A percentile compares a stretch with the other conserved stretches of the same genome.
Evolutionary conservation across 768 basidiomycete species (phyloP).

Genomic region (Porpolomopsis calyptriformis): DNA sequence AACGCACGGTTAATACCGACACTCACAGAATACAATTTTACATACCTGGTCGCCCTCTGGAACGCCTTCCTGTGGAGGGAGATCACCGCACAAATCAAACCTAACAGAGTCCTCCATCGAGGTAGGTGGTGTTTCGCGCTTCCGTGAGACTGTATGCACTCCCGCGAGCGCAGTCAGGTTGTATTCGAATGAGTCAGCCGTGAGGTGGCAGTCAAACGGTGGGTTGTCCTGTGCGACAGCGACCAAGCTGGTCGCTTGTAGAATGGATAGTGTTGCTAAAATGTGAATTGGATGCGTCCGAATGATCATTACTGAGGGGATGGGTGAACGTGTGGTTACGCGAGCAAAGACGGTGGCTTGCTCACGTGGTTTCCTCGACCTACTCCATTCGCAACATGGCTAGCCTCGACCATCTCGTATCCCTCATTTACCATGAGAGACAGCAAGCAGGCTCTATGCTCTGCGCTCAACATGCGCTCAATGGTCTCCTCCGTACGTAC

Average conservation of each 20-base stretch:
- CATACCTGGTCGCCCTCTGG: slow-evolving; percentile 59
- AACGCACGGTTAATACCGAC: too few species aligned
- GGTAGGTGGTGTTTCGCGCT: slow-evolving; percentile 55
- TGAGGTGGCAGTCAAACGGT: slow-evolving; percentile 45
- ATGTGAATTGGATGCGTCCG: background rate
- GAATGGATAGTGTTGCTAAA: background rate
- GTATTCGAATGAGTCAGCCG: slow-evolving; percentile 35
- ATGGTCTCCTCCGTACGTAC: slow-evolving; percentile 63
- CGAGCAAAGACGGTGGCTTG: too few species aligned
- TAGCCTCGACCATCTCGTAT: slow-evolving; percentile 41
- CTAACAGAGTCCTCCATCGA: slow-evolving; percentile 44
- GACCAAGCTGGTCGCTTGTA: background rate
- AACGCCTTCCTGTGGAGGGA: slow-evolving; percentile 36
- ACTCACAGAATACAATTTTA: slow-evolving; percentile 17
- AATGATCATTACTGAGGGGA: background rate
- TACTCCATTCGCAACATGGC: too few species aligned
- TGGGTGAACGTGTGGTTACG: too few species aligned
- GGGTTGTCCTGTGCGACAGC: slow-evolving; percentile 18
- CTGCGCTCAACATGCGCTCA: slow-evolving; percentile 82
- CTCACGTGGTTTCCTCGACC: too few species aligned
- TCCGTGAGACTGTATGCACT: slow-evolving; percentile 39
- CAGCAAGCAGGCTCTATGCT: slow-evolving; percentile 74
- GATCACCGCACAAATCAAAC: slow-evolving; percentile 59
- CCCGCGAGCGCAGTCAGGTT: slow-evolving; percentile 51
- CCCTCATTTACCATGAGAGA: slow-evolving; percentile 65